phyloP scores from a whole-genome alignment of 2,329 filamentous ascomycete species.

The Botrytis cinerea region DNA sequence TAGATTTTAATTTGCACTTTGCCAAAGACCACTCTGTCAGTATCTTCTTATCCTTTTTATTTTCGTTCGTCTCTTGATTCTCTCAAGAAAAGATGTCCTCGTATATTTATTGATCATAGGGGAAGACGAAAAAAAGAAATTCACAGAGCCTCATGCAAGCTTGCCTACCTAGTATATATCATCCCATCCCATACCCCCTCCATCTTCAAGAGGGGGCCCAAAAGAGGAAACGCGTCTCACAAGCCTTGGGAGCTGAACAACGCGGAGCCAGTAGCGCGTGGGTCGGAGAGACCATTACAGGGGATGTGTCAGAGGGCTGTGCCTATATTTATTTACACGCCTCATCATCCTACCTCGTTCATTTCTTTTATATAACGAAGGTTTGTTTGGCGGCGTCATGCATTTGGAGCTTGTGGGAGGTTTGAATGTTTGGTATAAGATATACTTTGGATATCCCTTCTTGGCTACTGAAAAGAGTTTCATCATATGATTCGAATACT shows the following conservation, averaged over 20 bases:
- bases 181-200: not conserved
- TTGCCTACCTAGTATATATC: not conserved
- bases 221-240: not conserved
- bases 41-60: not conserved
- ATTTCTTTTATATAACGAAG: not conserved
- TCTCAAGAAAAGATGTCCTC: not conserved
- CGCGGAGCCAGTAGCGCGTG: not conserved
- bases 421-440: not conserved
- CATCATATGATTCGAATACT: not conserved
- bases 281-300: not conserved
- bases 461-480: not conserved
- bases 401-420: not conserved
- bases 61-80: not conserved
- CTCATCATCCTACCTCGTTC: not conserved
- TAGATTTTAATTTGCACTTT: not conserved
- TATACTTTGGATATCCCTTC: not conserved
- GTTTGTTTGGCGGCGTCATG: not conserved
- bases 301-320: not conserved
- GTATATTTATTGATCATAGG: not conserved
- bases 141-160: not conserved
- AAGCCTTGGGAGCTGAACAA: slow-evolving; percentile 11
- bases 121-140: not conserved
- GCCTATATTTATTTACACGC: not conserved
- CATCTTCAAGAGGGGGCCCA: not conserved
- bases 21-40: no score